Evolutionary conservation across 2,329 filamentous ascomycete genomes (phyloP), one percentile per base, ranked within the genome.

Genomic region (Sporothrix curviconia): DNA sequence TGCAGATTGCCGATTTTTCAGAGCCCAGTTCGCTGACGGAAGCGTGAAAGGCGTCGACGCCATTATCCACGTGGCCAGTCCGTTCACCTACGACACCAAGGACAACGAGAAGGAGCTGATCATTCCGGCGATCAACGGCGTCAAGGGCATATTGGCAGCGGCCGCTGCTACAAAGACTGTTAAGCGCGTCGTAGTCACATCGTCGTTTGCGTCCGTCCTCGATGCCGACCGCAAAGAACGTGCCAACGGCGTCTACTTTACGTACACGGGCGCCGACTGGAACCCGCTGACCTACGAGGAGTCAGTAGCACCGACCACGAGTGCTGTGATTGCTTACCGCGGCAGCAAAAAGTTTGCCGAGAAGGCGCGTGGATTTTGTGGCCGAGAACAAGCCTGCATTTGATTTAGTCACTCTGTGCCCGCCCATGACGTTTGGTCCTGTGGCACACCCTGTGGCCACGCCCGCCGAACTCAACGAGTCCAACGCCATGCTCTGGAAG

Each of bases 291-390:
- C 74, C 2, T 71, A 76, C 56, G 73, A 73, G 24, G 73, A 80
- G 56, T 68, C 77, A 25, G 65, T 66, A 43, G 67, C 67, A 28
- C 70, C 70, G 1, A 65, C 72, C 6, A 74, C 71, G 3, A 47
- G 12, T 17, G 43, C 59, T 6, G 50, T 66, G 71, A 53, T 61
- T 14, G 76, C 75, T 37, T 83, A 83, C 71, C 76, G 78, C 58
- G 78, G 76, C 5, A 79, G 77, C 65, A 82, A 82, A 71, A 78
- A 72, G 49, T 71, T 78, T 3, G 79, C 80, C 46, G 80, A 83
- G 71, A 70, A 70, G 56, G 74, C 78, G 0, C 77, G 0, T 82
- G 79, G 75, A 78, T 37, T 81, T 80, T 49, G 71, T 81, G 25
- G 65, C 63, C 14, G 60, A 66, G 8, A 40, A 56, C 1, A 71